Evolutionary conservation across 208 protist genomes (phyloP), one percentile per base, ranked within the genome.

Genomic region (Crithidia thermophila): DNA sequence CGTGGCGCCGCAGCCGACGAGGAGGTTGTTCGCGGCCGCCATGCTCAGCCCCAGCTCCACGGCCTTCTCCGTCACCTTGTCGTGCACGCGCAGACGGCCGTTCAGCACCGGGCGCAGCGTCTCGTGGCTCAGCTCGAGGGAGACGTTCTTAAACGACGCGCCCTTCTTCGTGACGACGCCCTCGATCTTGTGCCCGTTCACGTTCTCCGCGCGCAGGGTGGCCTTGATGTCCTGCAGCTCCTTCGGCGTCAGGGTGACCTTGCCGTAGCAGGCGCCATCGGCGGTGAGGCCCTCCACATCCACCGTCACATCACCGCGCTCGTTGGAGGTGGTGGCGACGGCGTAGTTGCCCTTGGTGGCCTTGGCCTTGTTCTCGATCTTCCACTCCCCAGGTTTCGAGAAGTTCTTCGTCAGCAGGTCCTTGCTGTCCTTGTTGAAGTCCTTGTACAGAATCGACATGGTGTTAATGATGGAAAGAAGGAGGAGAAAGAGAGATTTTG

Each of bases 301-400:
- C 11, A 74, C 61, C 23, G 37, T 65, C 62, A 94, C 64, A n/a
- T 83, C 74, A 14, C 52, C 69, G 30, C 69, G 66, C 27, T 25
- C 45, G 57, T 62, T 73, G 36, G 65, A 73, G 60, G 59, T 72
- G 62, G 84, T 76, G 74, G 83, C 81, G 53, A 90, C 49, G 33
- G 77, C 60, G 23, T 91, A 63, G 23, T 16, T 56, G 56, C 78
- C 79, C 66, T 81, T 77, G 14, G 74, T 49, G 40, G 67, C 78
- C 72, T 94, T 94, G 50, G 71, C 67, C 62, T 91, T 93, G 80
- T 64, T 75, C 81, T 93, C 86, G 27, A 92, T 18, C 79, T 87
- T 95, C 85, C 86, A 90, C 36, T 65, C 64, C 10, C 63, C 60
- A 21, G 74, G 7, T 9, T 57, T 46, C 53, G 33, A 71, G 77